Base-by-base conservation (phyloP, 768 basidiomycete species). In the Amanita fuliginea region DNA sequence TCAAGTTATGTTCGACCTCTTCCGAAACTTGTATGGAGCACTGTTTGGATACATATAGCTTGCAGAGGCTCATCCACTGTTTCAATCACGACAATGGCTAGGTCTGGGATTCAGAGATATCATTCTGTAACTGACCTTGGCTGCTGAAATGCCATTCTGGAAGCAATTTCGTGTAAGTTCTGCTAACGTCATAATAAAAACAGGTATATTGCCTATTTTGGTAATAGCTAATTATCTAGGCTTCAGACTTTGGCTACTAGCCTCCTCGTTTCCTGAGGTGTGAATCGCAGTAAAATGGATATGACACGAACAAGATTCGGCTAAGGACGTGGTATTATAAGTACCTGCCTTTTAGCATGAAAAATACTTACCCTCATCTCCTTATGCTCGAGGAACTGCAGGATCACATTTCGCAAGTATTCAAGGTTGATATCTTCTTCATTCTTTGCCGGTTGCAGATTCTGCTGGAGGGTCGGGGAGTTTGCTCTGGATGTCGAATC, bases 361-460 rank as follows among this genome's bases (percentile, higher is more conserved):
- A 37, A 21, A 3, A 35, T 18, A 70, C 89, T 62, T 60, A 93
- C 93, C 67, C 96, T 76, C 93, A 97, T 97, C 64, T 98, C 93
- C 62, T 95, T 93, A 67, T 97, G 89, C 62, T 99, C 96, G 44
- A 99, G 72, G 69, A 99, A 99, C 63, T 98, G 96, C 41, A 99
- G 64, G 50, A 98, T 91, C 28, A 98, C 87, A 63, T 98, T 98
- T 51, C 96, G 76, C 41, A 99, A 65, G 65, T 99, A 99, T 67
- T 98, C 96, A 6, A 95, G 69, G 59, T 95, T 98, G 48, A 98
- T 78, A 53, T 95, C 95, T 60, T 95, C 94, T 39, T 97, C 93
- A 9, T 76, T 77, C 48, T 69, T 74, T 8, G 55, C 55, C 2
- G 69, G 58, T 2, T 55, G 24, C 5, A 62, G 60, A 28, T 62